Conservation (phyloP, 495 filamentous ascomycete genomes). For the Hypoxylon perforatum region DNA sequence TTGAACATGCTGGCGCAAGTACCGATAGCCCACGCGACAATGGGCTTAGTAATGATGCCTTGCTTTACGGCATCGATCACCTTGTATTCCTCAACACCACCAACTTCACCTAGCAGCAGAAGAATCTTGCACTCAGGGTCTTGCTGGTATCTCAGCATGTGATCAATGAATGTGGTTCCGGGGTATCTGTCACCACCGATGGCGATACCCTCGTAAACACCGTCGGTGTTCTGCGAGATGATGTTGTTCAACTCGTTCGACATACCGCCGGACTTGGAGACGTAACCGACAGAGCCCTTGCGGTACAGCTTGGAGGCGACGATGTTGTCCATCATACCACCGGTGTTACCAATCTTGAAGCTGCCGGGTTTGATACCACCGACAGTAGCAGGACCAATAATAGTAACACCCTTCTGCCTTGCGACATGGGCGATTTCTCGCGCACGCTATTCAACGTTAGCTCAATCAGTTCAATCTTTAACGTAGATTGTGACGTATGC, state of each 20-base stretch:
- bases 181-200: conserved; percentile 99
- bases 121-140: conserved; percentile 98
- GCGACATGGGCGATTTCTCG: conserved; percentile 97
- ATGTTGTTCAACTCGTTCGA: conserved; percentile 99
- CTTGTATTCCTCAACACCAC: conserved; percentile 99
- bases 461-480: not conserved
- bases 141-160: conserved; percentile 92
- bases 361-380: conserved; percentile 99
- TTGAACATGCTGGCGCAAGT: conserved; percentile 99
- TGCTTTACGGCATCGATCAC: conserved; percentile 98
- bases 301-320: conserved; percentile 99
- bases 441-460: conserved; percentile 72
- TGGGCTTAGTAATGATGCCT: conserved; percentile 94
- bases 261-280: conserved; percentile 99
- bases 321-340: conserved; percentile 99
- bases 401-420: conserved; percentile 97
- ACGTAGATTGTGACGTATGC: conserved; percentile 42
- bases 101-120: conserved; percentile 94
- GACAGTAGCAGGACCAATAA: conserved; percentile 97
- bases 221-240: conserved; percentile 91
- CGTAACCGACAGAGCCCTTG: conserved; percentile 96
- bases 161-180: conserved; percentile 99
- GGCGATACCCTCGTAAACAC: conserved; percentile 98
- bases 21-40: conserved; percentile 99
- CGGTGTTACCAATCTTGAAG: conserved; percentile 99